Conservation (phyloP, 2,329 filamentous ascomycete species). For the Colletotrichum sp. region DNA sequence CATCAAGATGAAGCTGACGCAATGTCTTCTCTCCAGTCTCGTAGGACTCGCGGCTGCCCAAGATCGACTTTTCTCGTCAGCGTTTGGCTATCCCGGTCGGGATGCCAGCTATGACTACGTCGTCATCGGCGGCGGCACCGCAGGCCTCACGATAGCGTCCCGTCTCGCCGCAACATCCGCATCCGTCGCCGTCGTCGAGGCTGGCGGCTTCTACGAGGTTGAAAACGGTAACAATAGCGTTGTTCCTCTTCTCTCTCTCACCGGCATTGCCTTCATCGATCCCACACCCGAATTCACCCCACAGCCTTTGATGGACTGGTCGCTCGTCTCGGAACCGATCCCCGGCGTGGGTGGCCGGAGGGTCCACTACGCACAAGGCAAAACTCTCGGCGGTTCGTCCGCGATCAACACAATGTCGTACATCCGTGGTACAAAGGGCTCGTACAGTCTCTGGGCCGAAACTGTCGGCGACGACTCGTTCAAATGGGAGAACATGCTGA, state of each 20-base stretch:
- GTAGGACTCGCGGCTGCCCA: not conserved
- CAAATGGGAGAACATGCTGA: constrained; percentile 31
- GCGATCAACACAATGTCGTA: constrained; percentile 33
- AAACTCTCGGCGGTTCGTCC: constrained; percentile 34
- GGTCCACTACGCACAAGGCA: constrained; percentile 42
- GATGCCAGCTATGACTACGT: constrained; percentile 23
- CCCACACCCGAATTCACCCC: constrained; percentile 19
- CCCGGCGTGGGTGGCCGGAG: constrained; percentile 26
- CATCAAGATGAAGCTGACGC: not conserved
- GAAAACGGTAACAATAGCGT: constrained; percentile 30
- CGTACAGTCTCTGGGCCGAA: constrained; percentile 34
- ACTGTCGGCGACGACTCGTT: constrained; percentile 33
- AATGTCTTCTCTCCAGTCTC: not conserved
- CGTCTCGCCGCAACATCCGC: constrained; percentile 35
- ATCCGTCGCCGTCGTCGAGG: constrained; percentile 43
- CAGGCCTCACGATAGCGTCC: constrained; percentile 36
- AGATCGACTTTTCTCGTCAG: constrained; percentile 6
- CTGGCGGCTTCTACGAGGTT: constrained; percentile 37
- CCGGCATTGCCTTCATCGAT: constrained; percentile 19
- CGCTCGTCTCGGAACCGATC: constrained; percentile 29
- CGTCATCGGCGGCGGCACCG: constrained; percentile 42
- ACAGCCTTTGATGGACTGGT: constrained; percentile 33
- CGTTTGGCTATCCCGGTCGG: constrained; percentile 20
- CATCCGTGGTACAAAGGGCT: constrained; percentile 26
- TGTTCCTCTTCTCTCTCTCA: constrained; percentile 24